phyloP scores from a whole-genome alignment of 2,329 filamentous ascomycete species.

The Colletotrichum somersetense region DNA sequence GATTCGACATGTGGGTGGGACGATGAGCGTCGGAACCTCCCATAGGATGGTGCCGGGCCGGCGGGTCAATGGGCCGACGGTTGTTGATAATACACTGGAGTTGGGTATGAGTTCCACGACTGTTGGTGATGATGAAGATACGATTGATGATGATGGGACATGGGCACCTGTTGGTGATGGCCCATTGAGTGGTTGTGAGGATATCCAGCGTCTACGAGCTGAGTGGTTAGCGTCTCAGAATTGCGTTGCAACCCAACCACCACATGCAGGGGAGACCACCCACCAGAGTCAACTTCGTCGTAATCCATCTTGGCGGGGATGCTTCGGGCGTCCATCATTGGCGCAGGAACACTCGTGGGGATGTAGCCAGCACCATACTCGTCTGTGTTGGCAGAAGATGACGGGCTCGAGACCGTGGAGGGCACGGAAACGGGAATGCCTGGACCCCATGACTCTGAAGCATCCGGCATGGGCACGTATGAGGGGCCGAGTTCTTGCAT shows the following conservation, averaged over 20 bases:
- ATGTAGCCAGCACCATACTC: constrained; percentile 63
- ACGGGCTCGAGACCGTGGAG: constrained; percentile 65
- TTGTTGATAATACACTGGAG: constrained; percentile 45
- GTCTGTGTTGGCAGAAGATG: constrained; percentile 61
- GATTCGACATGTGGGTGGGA: constrained; percentile 49
- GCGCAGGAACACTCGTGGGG: constrained; percentile 61
- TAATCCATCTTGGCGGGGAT: constrained; percentile 56
- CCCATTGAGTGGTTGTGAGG: constrained; percentile 47
- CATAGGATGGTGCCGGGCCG: constrained; percentile 45
- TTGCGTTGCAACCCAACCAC: constrained; percentile 42
- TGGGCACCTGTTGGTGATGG: constrained; percentile 41
- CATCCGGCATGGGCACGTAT: constrained; percentile 57
- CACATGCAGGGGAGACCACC: constrained; percentile 28
- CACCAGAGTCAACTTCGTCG: constrained; percentile 49
- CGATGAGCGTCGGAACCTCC: constrained; percentile 51
- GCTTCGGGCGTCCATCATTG: constrained; percentile 55
- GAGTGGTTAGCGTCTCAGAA: constrained; percentile 48
- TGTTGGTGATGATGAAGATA: constrained; percentile 44
- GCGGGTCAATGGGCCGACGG: constrained; percentile 51
- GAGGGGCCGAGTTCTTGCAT: constrained; percentile 58
- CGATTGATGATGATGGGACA: constrained; percentile 38
- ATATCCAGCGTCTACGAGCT: constrained; percentile 50
- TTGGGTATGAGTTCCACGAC: constrained; percentile 43
- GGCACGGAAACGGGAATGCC: constrained; percentile 59
- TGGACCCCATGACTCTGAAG: constrained; percentile 61